Evolutionary conservation across 208 protist genomes (phyloP), one percentile per base, ranked within the genome.

Genomic region (Leishmania tropica): DNA sequence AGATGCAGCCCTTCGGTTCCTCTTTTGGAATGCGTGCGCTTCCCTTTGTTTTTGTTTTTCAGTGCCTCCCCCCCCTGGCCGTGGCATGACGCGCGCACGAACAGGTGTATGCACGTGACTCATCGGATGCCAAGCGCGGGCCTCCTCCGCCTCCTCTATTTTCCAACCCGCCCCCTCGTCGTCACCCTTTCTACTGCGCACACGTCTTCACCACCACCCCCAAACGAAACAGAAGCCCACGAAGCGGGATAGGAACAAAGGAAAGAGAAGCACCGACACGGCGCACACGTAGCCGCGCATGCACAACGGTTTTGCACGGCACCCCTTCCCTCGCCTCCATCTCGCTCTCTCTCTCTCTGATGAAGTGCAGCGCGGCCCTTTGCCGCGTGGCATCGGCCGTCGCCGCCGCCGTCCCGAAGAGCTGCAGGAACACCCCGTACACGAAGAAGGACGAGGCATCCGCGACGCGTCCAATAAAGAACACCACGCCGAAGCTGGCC

Each of bases 371-470:
- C 47, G 51, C 28, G 40, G 35, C 35, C 58, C 65, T 88, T 17
- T 74, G n/a, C 15, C 74, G 51, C 42, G 40, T 79, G 40, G 58
- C 67, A 28, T 76, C 65, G 53, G 51, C 74, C 0, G 42, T 83
- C 71, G 70, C 85, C 19, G 79, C 87, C 1, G 81, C 84, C 1
- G 83, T 91, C 42, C 79, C 84, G 17, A 82, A 74, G 2, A 87
- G 87, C 77, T 85, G 88, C 78, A 88, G 88, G 83, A 89, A 88
- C 80, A 81, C 85, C 4, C 86, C 88, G 10, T 87, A 88, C 81
- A 83, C 81, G 81, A 85, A 85, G 37, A 76, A 79, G 6, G 75
- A 76, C 4, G 56, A 48, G 35, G 6, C 53, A 1, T 51, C 51
- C 37, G 5, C 6, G 6, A 15, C n/a, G 3, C 47, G 31, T n/a